Percentiles rank a stretch among this genome's conserved stretches.
phyloP scores from a whole-genome alignment of 1,284 basidiomycete genomes.

The Afroboletus lepidellus region DNA sequence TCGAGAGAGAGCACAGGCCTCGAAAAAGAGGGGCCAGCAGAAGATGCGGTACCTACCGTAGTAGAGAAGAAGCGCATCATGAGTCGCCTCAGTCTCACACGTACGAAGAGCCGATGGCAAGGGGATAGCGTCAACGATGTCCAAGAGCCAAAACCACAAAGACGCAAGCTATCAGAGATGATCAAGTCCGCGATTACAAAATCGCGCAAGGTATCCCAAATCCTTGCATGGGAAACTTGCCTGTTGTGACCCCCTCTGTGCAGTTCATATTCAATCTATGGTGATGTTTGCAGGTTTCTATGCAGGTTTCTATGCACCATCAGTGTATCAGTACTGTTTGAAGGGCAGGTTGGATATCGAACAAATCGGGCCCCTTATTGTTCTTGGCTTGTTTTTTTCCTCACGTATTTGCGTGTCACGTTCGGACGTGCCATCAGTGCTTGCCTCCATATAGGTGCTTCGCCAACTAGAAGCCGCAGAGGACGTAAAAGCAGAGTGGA shows the following conservation, averaged over 20 bases:
- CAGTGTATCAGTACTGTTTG: slow-evolving; percentile 1
- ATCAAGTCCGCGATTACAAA: slow-evolving; percentile 23
- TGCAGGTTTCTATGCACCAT: slow-evolving; percentile 3
- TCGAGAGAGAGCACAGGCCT: slow-evolving; percentile 3
- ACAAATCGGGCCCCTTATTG: slow-evolving; percentile 11
- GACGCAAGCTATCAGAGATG: slow-evolving; percentile 19
- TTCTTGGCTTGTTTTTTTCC: slow-evolving; percentile 21
- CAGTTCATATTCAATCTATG: slow-evolving; percentile 26
- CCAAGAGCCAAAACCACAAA: slow-evolving; percentile 11
- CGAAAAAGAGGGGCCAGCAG: slow-evolving; percentile 4
- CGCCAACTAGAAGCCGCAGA: slow-evolving; percentile 1
- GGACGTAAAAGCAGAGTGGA: slow-evolving; percentile 10
- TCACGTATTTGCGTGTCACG: slow-evolving; percentile 23
- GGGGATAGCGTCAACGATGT: slow-evolving; percentile 1
- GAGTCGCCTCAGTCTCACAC: slow-evolving; percentile 5
- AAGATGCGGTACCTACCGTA: slow-evolving; percentile 7
- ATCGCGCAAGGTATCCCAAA: slow-evolving; percentile 25
- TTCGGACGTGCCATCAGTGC: slow-evolving; percentile 6
- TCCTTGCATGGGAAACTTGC: slow-evolving; percentile 15
- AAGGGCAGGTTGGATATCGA: slow-evolving; percentile 1
- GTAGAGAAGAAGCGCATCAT: slow-evolving; percentile 8
- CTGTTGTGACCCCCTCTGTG: slow-evolving; percentile 20
- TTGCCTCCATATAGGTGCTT: slow-evolving; percentile 9
- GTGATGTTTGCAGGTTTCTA: slow-evolving; percentile 20
- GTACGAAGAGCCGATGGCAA: slow-evolving; percentile 1